Evolutionary conservation across 768 basidiomycete genomes (phyloP).

Genomic region (Mycena pura): DNA sequence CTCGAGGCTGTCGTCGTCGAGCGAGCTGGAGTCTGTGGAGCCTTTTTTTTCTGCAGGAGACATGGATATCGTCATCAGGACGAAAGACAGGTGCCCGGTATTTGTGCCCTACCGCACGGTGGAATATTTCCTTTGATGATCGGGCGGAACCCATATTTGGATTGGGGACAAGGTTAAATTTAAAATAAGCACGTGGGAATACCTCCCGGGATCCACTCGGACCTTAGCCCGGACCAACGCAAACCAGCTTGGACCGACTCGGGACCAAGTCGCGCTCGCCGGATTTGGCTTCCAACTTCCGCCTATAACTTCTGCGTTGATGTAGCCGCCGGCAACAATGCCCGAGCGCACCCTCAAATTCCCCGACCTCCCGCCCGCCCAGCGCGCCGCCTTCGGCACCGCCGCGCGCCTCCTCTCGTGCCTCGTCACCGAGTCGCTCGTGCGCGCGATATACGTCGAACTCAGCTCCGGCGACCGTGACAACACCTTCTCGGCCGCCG

Average conservation of each 20-base stretch:
- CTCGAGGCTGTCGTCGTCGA: slow-evolving; percentile 18
- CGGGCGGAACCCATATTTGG: no score
- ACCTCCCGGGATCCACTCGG: neutral
- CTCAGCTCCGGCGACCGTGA: no score
- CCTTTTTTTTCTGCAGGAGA: neutral
- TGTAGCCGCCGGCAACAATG: no score
- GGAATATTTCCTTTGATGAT: neutral
- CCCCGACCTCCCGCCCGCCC: slow-evolving; percentile 39
- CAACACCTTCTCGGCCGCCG: slow-evolving; percentile 39
- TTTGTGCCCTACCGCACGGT: neutral
- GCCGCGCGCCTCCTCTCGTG: slow-evolving; percentile 60
- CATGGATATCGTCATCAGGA: no score
- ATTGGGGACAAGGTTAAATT: neutral
- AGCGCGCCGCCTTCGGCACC: slow-evolving; percentile 56
- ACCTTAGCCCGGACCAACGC: neutral
- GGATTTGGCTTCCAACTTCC: slow-evolving; percentile 12
- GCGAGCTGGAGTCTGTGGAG: neutral
- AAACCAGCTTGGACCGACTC: slow-evolving; percentile 1
- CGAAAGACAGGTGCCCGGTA: no score
- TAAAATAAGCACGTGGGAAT: slow-evolving; percentile 6
- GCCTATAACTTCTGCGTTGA: slow-evolving; percentile 5
- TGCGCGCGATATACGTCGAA: slow-evolving; percentile 55
- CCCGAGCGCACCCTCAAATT: slow-evolving; percentile 34
- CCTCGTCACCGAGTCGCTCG: slow-evolving; percentile 63
- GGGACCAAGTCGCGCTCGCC: slow-evolving; percentile 6